A percentile compares a stretch with the other conserved stretches of the same genome.
phyloP scores from a whole-genome alignment of 2,329 filamentous ascomycete genomes.

The Capronia coronata region DNA sequence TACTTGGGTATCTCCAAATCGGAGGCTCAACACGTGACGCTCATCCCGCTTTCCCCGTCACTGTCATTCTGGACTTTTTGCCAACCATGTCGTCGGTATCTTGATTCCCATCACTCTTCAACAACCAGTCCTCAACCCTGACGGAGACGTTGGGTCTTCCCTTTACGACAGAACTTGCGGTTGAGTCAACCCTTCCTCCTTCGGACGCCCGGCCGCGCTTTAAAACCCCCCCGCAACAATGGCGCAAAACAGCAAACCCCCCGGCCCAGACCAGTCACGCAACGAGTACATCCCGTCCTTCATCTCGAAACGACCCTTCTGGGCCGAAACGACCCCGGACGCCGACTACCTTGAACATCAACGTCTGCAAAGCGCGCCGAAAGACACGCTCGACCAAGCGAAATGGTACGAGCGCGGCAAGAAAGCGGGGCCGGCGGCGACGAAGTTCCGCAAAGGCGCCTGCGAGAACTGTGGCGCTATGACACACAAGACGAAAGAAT shows the following conservation, averaged over 20 bases:
- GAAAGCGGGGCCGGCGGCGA: conserved; percentile 77
- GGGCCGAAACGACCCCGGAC: conserved; percentile 69
- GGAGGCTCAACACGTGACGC: too few relatives aligned
- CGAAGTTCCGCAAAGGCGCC: conserved; percentile 94
- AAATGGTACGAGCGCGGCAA: conserved; percentile 92
- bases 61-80: too few relatives aligned
- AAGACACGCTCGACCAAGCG: conserved; percentile 50
- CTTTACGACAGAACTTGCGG: too few relatives aligned
- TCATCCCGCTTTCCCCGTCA: too few relatives aligned
- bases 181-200: too few relatives aligned
- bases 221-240: conserved; percentile 1
- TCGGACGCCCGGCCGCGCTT: too few relatives aligned
- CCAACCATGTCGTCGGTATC: too few relatives aligned
- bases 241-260: conserved; percentile 23
- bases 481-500: conserved; percentile 94
- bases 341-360: conserved; percentile 96
- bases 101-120: too few relatives aligned
- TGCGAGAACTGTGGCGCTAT: conserved; percentile 98
- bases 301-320: conserved; percentile 97
- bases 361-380: conserved; percentile 55
- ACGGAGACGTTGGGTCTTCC: too few relatives aligned
- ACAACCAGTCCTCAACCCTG: too few relatives aligned
- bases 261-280: conserved; percentile 42
- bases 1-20: too few relatives aligned
- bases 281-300: conserved; percentile 98